phyloP scores from a whole-genome alignment of 1,139 yeast species.

The Yamadazyma triangularis region DNA sequence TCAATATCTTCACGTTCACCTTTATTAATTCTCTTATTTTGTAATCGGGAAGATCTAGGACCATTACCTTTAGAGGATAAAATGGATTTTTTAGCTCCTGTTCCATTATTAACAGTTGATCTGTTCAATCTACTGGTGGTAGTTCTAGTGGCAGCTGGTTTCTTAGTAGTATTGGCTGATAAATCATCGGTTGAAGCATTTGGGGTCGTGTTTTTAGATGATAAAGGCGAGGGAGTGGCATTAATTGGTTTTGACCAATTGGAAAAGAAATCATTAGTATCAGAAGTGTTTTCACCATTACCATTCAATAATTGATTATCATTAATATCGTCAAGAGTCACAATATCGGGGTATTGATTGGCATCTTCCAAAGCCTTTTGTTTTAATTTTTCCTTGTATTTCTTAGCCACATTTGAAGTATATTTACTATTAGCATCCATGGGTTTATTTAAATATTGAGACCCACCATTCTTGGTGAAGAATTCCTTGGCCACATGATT shows the following conservation, averaged over 20 bases:
- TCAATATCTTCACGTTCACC: slow-evolving; percentile 59
- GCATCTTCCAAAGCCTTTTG: slow-evolving; percentile 66
- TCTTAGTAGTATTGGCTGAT: slow-evolving; percentile 22
- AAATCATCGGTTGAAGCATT: slow-evolving; percentile 36
- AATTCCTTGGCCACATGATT: slow-evolving; percentile 82
- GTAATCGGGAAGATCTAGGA: slow-evolving; percentile 53
- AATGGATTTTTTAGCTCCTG: slow-evolving; percentile 33
- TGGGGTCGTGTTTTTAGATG: slow-evolving; percentile 49
- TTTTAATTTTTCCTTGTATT: slow-evolving; percentile 75
- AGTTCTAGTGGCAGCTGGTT: slow-evolving; percentile 13
- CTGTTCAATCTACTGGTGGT: slow-evolving; percentile 16
- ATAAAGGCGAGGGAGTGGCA: slow-evolving; percentile 47
- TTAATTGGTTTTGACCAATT: slow-evolving; percentile 79
- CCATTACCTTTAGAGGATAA: slow-evolving; percentile 40
- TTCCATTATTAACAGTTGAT: slow-evolving; percentile 10
- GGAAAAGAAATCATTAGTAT: slow-evolving; percentile 74
- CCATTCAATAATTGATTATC: slow-evolving; percentile 35
- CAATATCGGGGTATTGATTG: slow-evolving; percentile 59
- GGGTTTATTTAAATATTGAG: slow-evolving; percentile 49
- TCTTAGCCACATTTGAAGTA: slow-evolving; percentile 70
- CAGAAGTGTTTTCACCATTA: slow-evolving; percentile 17
- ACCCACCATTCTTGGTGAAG: slow-evolving; percentile 80
- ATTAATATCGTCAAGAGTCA: slow-evolving; percentile 55
- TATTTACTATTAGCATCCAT: slow-evolving; percentile 75
- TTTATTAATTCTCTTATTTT: slow-evolving; percentile 47